These are phyloP conservation scores for Jackrogersella multiformis DNA, from an alignment of 495 filamentous ascomycete genomes.

Conservation along the genomic window DNA sequence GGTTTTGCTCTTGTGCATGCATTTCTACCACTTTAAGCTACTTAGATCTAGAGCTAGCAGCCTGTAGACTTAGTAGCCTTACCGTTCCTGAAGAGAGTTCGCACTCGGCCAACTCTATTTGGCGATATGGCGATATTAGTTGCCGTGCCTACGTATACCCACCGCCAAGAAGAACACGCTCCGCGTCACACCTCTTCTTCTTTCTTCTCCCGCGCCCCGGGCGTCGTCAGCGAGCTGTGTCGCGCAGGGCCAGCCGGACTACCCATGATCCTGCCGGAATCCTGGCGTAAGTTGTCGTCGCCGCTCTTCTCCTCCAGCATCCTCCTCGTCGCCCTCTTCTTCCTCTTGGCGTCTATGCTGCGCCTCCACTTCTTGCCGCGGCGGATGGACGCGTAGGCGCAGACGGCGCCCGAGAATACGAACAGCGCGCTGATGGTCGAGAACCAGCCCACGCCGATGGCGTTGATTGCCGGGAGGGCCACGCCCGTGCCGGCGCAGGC, in stretches of 20 bases:
- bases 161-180: conserved; percentile 12
- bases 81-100: background rate
- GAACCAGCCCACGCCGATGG: conserved; percentile 75
- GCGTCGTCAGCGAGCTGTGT: conserved; percentile 33
- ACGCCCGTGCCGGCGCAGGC: conserved; percentile 70
- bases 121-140: background rate
- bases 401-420: conserved; percentile 58
- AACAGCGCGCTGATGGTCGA: conserved; percentile 66
- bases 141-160: conserved; percentile 26
- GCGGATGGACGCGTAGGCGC: conserved; percentile 58
- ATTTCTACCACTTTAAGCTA: conserved; percentile 21
- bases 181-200: conserved; percentile 39
- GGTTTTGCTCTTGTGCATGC: background rate
- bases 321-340: conserved; percentile 40
- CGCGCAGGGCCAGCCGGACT: conserved; percentile 5
- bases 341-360: conserved; percentile 55
- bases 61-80: background rate
- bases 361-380: conserved; percentile 67
- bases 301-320: conserved; percentile 25
- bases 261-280: background rate
- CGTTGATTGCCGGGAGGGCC: conserved; percentile 71
- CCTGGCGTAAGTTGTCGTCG: conserved; percentile 13
- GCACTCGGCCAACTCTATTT: conserved; percentile 30
- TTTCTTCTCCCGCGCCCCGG: conserved; percentile 21
- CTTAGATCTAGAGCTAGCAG: conserved; percentile 5